Conservation (phyloP, 2,329 filamentous ascomycete genomes). For the Penicillium aurantiogriseum region DNA sequence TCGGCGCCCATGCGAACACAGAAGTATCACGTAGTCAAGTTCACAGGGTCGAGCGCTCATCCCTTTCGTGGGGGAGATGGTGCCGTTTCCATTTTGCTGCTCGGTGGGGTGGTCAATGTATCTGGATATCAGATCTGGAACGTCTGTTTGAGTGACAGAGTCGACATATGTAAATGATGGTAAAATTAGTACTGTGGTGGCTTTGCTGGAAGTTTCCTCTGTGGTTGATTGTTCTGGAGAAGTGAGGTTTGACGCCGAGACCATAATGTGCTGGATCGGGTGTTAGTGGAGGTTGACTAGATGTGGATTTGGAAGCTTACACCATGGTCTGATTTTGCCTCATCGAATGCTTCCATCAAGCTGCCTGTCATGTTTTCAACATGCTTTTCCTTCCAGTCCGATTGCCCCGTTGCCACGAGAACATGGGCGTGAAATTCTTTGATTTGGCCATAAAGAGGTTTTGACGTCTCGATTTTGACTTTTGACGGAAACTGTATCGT, state of each 20-base stretch:
- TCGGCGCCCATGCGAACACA: slow-evolving; percentile 85
- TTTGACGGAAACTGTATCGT: slow-evolving; percentile 36
- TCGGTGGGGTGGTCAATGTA: slow-evolving; percentile 60
- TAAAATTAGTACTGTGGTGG: slow-evolving; percentile 72
- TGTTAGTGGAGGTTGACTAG: neutral
- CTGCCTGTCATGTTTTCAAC: slow-evolving; percentile 45
- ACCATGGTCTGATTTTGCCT: slow-evolving; percentile 63
- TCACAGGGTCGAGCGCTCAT: slow-evolving; percentile 62
- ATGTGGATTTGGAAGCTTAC: slow-evolving; percentile 45
- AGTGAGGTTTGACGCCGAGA: slow-evolving; percentile 38
- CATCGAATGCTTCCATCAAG: slow-evolving; percentile 49
- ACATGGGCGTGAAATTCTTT: slow-evolving; percentile 38
- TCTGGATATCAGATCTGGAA: slow-evolving; percentile 64
- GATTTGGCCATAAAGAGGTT: slow-evolving; percentile 37
- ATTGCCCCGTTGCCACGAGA: slow-evolving; percentile 39
- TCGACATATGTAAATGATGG: slow-evolving; percentile 78
- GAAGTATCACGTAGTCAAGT: slow-evolving; percentile 77
- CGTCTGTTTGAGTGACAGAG: slow-evolving; percentile 65
- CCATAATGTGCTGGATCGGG: slow-evolving; percentile 31
- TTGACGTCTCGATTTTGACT: slow-evolving; percentile 34
- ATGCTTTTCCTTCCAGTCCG: slow-evolving; percentile 37
- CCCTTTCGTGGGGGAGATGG: slow-evolving; percentile 33
- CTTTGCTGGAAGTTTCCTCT: slow-evolving; percentile 36
- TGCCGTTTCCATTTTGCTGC: slow-evolving; percentile 52
- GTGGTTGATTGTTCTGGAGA: slow-evolving; percentile 13